A percentile compares a stretch with the other conserved stretches of the same genome.
These are phyloP conservation scores for Ophiostoma triangulosporum DNA, from an alignment of 2,329 filamentous ascomycete species.

Conservation along the genomic window DNA sequence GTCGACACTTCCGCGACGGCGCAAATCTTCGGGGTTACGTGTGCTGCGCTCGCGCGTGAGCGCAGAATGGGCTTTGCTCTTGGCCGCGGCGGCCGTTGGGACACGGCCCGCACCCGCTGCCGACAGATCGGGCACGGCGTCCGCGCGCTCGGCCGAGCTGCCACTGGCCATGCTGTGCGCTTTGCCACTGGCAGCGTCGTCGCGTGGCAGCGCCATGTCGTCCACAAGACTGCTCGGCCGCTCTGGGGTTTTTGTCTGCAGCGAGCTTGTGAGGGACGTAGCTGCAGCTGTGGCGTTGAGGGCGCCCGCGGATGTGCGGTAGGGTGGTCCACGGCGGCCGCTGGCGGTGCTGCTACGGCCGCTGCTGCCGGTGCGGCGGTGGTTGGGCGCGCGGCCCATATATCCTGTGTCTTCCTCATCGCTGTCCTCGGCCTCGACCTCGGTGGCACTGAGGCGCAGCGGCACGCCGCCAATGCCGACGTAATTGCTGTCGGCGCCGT, in stretches of 20 bases:
- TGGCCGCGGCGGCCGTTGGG: slow-evolving; percentile 35
- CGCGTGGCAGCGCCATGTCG: slow-evolving; percentile 19
- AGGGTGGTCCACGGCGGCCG: slow-evolving; percentile 33
- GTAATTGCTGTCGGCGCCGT: slow-evolving; percentile 63
- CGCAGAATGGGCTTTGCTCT: slow-evolving; percentile 43
- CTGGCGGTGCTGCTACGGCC: slow-evolving; percentile 55
- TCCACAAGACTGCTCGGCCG: slow-evolving; percentile 38
- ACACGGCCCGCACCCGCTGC: not conserved
- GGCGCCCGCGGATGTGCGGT: slow-evolving; percentile 36
- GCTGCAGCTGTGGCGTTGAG: slow-evolving; percentile 20
- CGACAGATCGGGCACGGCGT: slow-evolving; percentile 42
- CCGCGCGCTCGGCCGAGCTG: slow-evolving; percentile 47
- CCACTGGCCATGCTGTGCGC: slow-evolving; percentile 39
- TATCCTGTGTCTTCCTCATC: slow-evolving; percentile 51
- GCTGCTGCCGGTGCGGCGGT: slow-evolving; percentile 62
- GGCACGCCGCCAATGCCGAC: slow-evolving; percentile 69
- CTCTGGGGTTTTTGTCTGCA: slow-evolving; percentile 37
- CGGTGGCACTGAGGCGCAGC: slow-evolving; percentile 83
- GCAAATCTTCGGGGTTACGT: slow-evolving; percentile 57
- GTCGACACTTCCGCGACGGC: slow-evolving; percentile 68
- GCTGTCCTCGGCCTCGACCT: slow-evolving; percentile 79
- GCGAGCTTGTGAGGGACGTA: slow-evolving; percentile 19
- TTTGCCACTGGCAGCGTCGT: slow-evolving; percentile 33
- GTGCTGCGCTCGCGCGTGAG: slow-evolving; percentile 51
- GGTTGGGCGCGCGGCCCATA: slow-evolving; percentile 28